Evolutionary conservation across 345 rosid genomes (phyloP).

Genomic region (Cochlearia excelsa): DNA sequence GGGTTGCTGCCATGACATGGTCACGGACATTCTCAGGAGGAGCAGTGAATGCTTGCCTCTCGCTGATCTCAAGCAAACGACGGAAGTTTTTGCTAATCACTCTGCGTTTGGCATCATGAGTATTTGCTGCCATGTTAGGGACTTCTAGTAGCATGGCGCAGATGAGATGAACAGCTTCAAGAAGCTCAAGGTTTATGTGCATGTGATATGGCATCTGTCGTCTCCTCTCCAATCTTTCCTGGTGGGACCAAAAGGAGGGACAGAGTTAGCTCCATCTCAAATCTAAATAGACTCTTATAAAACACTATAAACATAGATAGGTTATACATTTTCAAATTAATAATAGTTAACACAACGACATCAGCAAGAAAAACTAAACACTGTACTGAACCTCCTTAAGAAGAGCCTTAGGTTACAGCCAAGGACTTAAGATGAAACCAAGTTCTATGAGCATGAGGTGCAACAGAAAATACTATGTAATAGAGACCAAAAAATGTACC

Average conservation of each 20-base stretch:
- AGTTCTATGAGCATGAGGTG: background rate
- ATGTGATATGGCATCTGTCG: conserved; percentile 95
- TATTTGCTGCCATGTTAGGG: conserved; percentile 84
- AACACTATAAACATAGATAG: background rate
- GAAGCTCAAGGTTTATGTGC: conserved; percentile 97
- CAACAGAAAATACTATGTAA: conserved; percentile 7
- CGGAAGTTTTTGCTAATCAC: conserved; percentile 82
- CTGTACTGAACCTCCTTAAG: background rate
- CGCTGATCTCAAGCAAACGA: conserved; percentile 66
- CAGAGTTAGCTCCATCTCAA: background rate
- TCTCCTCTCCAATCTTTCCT: conserved; percentile 90
- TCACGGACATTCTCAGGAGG: conserved; percentile 89
- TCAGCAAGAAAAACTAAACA: background rate
- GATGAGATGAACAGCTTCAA: conserved; percentile 83
- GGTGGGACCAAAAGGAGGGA: conserved; percentile 16
- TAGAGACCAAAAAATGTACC: conserved; percentile 39
- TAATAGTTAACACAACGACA: background rate
- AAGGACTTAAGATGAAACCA: background rate
- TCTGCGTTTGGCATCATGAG: conserved; percentile 54
- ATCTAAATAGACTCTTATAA: background rate
- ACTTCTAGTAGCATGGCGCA: conserved; percentile 96
- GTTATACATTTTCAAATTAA: no score
- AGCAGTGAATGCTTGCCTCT: conserved; percentile 77
- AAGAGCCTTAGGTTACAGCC: background rate
- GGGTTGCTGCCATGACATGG: conserved; percentile 83